Evolutionary conservation across 495 filamentous ascomycete species (phyloP), one percentile per base, ranked within the genome.

Genomic region (Podospora comata): DNA sequence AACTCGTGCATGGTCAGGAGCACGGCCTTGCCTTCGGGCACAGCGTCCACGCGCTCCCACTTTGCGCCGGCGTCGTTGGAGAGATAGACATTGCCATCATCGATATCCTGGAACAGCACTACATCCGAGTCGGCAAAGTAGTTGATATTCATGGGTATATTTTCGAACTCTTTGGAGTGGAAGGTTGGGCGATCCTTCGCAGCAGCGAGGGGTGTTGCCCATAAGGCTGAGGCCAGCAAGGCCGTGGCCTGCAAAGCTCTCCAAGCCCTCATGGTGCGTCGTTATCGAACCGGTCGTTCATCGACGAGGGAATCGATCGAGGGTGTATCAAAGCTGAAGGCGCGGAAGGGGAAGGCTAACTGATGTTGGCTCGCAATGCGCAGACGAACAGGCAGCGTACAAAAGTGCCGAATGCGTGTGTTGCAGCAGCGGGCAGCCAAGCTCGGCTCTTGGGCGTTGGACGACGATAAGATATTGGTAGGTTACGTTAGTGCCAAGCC

Each of bases 51-150:
- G 53, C 81, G 78, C 4, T 84, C 77, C 94, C 94, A 99, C 54
- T 78, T 84, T 60, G 83, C 84, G 64, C 95, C 95, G 5, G 90
- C 92, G 79, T 97, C 89, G 59, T 83, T 82, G 53, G 94, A 96
- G 58, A 90, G 86, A 67, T 87, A 88, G 26, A 94, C 80, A 55
- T 84, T 86, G 44, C 83, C 82, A 11, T 80, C 78, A 5, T 76
- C 72, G 1, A 71, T 54, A 73, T 91, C 90, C 68, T 84, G 85
- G 68, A 90, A 85, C 28, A 95, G 78, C 63, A 93, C 79, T 60
- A 90, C 88, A 74, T 96, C 90, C 32, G 91, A 92, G 73, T 91
- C 91, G 67, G 92, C 86, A 73, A 99, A 97, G 79, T 96, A 99
- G 80, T 90, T 76, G 61, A 97, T 81, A 73, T 86, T 84, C 59